Percentiles rank a stretch among this genome's conserved stretches.
phyloP scores from a whole-genome alignment of 208 protist genomes.

The Crithidia fasciculata region DNA sequence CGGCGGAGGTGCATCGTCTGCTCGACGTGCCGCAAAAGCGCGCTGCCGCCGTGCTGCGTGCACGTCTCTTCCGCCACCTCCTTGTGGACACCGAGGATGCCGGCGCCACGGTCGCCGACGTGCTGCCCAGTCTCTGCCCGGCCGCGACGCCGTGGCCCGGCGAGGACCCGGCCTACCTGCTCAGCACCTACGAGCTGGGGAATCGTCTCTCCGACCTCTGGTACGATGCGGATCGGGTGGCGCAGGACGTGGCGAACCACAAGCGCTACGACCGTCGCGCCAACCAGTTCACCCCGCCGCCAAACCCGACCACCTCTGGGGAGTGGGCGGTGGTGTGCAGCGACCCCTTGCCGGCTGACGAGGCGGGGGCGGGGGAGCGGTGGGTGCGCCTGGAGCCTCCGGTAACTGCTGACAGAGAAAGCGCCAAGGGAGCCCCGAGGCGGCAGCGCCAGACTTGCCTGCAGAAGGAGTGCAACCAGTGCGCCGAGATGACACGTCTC shows the following conservation, averaged over 20 bases:
- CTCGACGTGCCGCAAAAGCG: conserved; percentile 25
- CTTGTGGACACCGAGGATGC: conserved; percentile 22
- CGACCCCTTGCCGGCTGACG: conserved; percentile 9
- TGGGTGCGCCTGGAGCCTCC: conserved; percentile 19
- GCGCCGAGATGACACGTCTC: background rate
- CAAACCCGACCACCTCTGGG: conserved; percentile 11
- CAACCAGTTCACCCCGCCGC: conserved; percentile 25
- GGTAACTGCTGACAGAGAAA: background rate
- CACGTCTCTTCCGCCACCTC: conserved; percentile 29
- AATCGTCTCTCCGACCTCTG: conserved; percentile 56
- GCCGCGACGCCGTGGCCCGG: background rate
- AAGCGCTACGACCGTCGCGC: conserved; percentile 18
- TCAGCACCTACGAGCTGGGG: conserved; percentile 47
- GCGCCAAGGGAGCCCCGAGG: background rate
- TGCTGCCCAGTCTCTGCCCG: conserved; percentile 10
- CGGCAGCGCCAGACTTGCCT: conserved; percentile 8
- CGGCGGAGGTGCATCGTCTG: conserved; percentile 19
- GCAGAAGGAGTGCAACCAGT: conserved; percentile 5
- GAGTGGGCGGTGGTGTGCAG: conserved; percentile 32
- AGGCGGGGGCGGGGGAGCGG: background rate
- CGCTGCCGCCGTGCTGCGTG: conserved; percentile 31
- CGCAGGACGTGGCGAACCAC: conserved; percentile 23
- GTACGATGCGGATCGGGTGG: conserved; percentile 31
- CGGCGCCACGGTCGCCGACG: conserved; percentile 11
- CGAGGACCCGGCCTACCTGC: conserved; percentile 24